Evolutionary conservation across 208 protist genomes (phyloP).

Genomic region (Crithidia acanthocephali): DNA sequence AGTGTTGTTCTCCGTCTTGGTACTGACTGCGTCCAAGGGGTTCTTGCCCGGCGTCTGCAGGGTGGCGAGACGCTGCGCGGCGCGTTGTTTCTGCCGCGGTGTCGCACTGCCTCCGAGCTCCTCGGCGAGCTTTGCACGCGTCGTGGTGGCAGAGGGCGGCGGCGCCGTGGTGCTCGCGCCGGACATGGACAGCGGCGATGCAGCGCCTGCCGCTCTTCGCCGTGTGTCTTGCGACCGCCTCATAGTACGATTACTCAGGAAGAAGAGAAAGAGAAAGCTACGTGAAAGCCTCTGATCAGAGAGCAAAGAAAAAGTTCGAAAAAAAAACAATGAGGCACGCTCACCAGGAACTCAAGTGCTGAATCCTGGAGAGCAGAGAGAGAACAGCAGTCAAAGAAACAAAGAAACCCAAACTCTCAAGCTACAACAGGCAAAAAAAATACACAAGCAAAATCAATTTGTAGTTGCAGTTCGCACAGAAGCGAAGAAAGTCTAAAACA

Average conservation of each 20-base stretch:
- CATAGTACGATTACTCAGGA: slow-evolving; percentile 4
- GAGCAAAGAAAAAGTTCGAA: too few species aligned
- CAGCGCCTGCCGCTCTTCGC: background rate
- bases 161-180: background rate
- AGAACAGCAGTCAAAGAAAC: too few species aligned
- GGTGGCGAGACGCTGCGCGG: slow-evolving; percentile 1
- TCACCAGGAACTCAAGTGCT: too few species aligned
- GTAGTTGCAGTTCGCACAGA: too few species aligned
- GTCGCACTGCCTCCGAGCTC: background rate
- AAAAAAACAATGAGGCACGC: too few species aligned
- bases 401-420: too few species aligned
- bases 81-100: slow-evolving; percentile 16
- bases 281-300: too few species aligned
- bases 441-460: too few species aligned
- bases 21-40: background rate
- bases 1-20: slow-evolving; percentile 1
- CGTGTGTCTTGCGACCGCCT: background rate
- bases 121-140: background rate
- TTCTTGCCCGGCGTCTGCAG: slow-evolving; percentile 6
- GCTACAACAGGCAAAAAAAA: too few species aligned
- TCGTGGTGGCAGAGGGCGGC: background rate
- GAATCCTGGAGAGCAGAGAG: too few species aligned
- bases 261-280: background rate
- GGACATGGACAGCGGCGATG: background rate
- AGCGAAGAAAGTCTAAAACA: too few species aligned